A percentile compares a stretch with the other conserved stretches of the same genome.
These are phyloP conservation scores for Malassezia sympodialis DNA, from an alignment of 1,284 basidiomycete genomes.

Conservation along the genomic window DNA sequence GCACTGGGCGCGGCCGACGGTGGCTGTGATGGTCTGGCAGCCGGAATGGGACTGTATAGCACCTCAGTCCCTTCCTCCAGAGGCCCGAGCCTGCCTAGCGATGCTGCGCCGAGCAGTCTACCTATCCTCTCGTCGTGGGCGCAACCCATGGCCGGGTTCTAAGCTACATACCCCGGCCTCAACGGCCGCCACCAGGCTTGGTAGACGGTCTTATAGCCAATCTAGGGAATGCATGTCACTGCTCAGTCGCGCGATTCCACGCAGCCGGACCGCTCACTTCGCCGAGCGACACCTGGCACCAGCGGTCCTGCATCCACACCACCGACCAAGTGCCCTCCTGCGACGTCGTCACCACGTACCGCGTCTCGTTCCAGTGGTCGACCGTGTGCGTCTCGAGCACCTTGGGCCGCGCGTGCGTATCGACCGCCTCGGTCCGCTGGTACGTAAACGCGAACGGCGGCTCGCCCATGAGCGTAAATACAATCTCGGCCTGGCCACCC, in stretches of 20 bases:
- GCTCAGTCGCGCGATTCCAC: background rate
- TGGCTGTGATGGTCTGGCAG: background rate
- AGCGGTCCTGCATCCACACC: constrained; percentile 73
- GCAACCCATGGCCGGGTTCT: constrained; percentile 4
- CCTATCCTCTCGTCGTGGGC: constrained; percentile 13
- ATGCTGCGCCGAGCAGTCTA: constrained; percentile 15
- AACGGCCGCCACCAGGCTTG: background rate
- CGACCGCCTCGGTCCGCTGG: constrained; percentile 47
- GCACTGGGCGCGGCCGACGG: background rate
- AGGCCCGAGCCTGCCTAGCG: background rate
- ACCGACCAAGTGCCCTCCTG: constrained; percentile 86
- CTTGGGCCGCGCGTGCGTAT: constrained; percentile 29
- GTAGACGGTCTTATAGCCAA: background rate
- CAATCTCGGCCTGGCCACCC: constrained; percentile 72
- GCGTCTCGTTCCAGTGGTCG: constrained; percentile 63
- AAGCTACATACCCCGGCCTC: background rate
- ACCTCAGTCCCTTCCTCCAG: constrained; percentile 5
- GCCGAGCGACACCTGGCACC: constrained; percentile 53
- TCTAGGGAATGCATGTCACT: background rate
- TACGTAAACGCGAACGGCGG: constrained; percentile 79
- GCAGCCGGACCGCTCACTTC: constrained; percentile 25
- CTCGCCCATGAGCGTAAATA: constrained; percentile 76
- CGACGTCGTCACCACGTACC: constrained; percentile 78
- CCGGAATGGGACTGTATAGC: constrained; percentile 9
- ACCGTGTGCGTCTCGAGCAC: constrained; percentile 44